Percentiles rank a stretch among this genome's conserved stretches.
phyloP scores from a whole-genome alignment of 2,329 filamentous ascomycete genomes.

The Cercospora berteroae region DNA sequence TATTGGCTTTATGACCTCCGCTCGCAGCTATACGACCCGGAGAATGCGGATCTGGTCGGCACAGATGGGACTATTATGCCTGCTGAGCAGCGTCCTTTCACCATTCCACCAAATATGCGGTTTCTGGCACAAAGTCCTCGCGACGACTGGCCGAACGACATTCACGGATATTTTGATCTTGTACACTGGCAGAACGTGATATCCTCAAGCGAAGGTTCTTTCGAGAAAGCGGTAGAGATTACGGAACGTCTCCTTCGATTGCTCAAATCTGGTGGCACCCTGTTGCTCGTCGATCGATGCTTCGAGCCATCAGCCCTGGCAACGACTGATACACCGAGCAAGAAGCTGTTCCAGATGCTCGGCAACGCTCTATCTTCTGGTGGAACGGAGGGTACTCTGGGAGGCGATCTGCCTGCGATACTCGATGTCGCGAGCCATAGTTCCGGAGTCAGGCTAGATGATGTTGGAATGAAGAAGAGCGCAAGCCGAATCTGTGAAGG shows the following conservation, averaged over 20 bases:
- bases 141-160: slow-evolving; percentile 12
- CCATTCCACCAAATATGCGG: slow-evolving; percentile 15
- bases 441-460: slow-evolving; percentile 5
- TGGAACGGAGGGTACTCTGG: slow-evolving; percentile 12
- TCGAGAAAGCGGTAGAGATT: slow-evolving; percentile 11
- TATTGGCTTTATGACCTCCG: slow-evolving; percentile 16
- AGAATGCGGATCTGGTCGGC: slow-evolving; percentile 13
- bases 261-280: slow-evolving; percentile 7
- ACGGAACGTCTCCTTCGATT: slow-evolving; percentile 6
- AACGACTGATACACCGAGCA: background rate
- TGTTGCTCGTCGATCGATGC: slow-evolving; percentile 8
- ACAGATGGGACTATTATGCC: slow-evolving; percentile 6
- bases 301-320: background rate
- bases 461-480: slow-evolving; percentile 11
- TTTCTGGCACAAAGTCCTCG: slow-evolving; percentile 9
- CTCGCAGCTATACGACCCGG: slow-evolving; percentile 6
- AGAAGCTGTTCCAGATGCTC: slow-evolving; percentile 13
- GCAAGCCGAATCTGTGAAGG: slow-evolving; percentile 10
- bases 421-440: slow-evolving; percentile 12
- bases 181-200: slow-evolving; percentile 4
- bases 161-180: slow-evolving; percentile 16
- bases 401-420: slow-evolving; percentile 12
- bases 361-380: slow-evolving; percentile 8
- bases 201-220: background rate
- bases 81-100: slow-evolving; percentile 10